A percentile compares a stretch with the other conserved stretches of the same genome.
Evolutionary conservation across 345 rosid species (phyloP).

Genomic region (Salix suchowensis): DNA sequence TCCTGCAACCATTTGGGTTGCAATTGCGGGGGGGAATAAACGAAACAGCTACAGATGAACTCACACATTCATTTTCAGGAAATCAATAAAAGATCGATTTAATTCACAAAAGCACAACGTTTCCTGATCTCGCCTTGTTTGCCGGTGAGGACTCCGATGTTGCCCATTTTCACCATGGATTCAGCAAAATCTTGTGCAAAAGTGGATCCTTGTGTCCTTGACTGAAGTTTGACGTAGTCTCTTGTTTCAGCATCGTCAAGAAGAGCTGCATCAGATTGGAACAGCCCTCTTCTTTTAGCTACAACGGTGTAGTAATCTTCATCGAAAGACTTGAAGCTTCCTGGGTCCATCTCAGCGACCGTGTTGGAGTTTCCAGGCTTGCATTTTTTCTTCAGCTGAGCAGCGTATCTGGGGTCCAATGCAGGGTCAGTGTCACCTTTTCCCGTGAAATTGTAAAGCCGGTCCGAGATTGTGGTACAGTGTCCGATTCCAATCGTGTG

Average conservation of each 20-base stretch:
- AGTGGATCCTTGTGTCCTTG: conserved; percentile 19
- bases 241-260: conserved; percentile 38
- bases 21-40: no score
- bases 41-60: no score
- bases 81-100: neutral
- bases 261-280: conserved; percentile 61
- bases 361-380: conserved; percentile 34
- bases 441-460: conserved; percentile 58
- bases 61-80: no score
- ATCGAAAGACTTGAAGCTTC: conserved; percentile 51
- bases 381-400: conserved; percentile 40
- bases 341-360: conserved; percentile 54
- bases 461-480: conserved; percentile 27
- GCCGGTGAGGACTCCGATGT: conserved; percentile 18
- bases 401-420: conserved; percentile 43
- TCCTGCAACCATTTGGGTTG: no score
- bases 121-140: conserved; percentile 23
- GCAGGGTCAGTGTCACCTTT: conserved; percentile 56
- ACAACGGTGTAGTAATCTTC: conserved; percentile 41
- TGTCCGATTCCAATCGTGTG: conserved; percentile 60
- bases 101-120: conserved; percentile 12
- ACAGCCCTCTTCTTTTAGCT: conserved; percentile 46
- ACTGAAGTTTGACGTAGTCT: conserved; percentile 31
- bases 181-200: conserved; percentile 25
- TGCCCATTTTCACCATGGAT: conserved; percentile 17